A percentile compares a stretch with the other conserved stretches of the same genome.
phyloP scores from a whole-genome alignment of 768 basidiomycete genomes.

The Sutorius australiensis region DNA sequence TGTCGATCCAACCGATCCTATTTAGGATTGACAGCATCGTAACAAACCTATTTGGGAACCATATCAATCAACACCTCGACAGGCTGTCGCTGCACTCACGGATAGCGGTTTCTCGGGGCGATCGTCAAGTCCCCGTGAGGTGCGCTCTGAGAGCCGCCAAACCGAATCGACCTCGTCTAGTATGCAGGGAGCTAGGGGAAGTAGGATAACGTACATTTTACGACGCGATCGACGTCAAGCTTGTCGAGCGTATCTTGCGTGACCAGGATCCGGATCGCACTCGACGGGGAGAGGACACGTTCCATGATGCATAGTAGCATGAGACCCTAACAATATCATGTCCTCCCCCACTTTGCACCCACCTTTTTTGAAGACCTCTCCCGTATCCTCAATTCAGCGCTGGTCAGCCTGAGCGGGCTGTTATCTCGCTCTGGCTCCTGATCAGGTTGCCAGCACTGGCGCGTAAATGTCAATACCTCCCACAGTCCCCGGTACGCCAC shows the following conservation, averaged over 20 bases:
- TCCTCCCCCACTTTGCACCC: too few relatives aligned
- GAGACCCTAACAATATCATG: too few relatives aligned
- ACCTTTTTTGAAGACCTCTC: too few relatives aligned
- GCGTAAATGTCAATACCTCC: too few relatives aligned
- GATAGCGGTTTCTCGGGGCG: constrained; percentile 98
- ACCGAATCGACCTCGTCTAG: constrained; percentile 73
- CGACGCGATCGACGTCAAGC: constrained; percentile 66
- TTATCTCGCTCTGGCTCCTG: too few relatives aligned
- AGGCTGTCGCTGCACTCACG: constrained; percentile 45
- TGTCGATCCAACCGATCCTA: constrained; percentile 84
- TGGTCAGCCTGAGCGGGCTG: too few relatives aligned
- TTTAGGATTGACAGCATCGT: constrained; percentile 84
- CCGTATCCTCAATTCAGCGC: too few relatives aligned
- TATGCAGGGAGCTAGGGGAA: constrained; percentile 33
- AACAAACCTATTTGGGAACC: constrained; percentile 57
- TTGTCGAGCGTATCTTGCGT: constrained; percentile 79
- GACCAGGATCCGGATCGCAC: constrained; percentile 87
- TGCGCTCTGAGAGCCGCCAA: constrained; percentile 95
- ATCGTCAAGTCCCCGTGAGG: constrained; percentile 86
- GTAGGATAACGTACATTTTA: constrained; percentile 53
- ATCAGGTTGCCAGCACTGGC: too few relatives aligned
- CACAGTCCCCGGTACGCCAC: too few relatives aligned
- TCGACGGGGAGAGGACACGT: constrained; percentile 68
- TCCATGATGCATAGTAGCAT: too few relatives aligned
- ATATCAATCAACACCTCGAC: neutral